These are phyloP conservation scores for Beauveria varroae DNA, from an alignment of 2,329 filamentous ascomycete genomes.

Conservation along the genomic window DNA sequence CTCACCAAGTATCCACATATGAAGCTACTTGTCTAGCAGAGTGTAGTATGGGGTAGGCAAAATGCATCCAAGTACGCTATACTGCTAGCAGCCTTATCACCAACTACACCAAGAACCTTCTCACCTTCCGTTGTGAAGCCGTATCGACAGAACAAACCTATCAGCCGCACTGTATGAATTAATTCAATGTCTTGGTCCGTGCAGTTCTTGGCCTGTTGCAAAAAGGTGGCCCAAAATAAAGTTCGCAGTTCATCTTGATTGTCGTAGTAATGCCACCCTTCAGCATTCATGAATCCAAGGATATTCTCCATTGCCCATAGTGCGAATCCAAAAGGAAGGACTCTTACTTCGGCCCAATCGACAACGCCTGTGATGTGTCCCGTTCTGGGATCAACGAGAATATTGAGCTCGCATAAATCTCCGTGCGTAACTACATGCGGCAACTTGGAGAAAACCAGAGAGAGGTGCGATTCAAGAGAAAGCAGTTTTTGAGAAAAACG, in stretches of 20 bases:
- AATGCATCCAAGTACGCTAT: constrained; percentile 5
- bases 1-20: too few species aligned
- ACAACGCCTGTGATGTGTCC: constrained; percentile 23
- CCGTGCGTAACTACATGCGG: constrained; percentile 19
- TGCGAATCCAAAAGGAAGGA: constrained; percentile 23
- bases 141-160: constrained; percentile 3
- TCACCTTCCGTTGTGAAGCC: not conserved
- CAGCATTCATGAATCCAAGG: constrained; percentile 14
- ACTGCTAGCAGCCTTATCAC: not conserved
- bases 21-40: not conserved
- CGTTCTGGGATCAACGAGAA: constrained; percentile 19
- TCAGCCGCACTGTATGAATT: not conserved
- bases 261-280: constrained; percentile 15
- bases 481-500: constrained; percentile 10
- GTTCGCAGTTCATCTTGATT: constrained; percentile 5
- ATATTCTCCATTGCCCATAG: constrained; percentile 22
- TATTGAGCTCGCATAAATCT: constrained; percentile 23
- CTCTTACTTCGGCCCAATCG: constrained; percentile 22
- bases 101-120: not conserved
- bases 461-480: constrained; percentile 5
- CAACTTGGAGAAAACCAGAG: constrained; percentile 13
- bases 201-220: not conserved
- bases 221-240: constrained; percentile 10
- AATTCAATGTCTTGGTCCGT: not conserved
- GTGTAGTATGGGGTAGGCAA: not conserved